Conservation (phyloP, 768 basidiomycete species). For the Leccinum boreale region DNA sequence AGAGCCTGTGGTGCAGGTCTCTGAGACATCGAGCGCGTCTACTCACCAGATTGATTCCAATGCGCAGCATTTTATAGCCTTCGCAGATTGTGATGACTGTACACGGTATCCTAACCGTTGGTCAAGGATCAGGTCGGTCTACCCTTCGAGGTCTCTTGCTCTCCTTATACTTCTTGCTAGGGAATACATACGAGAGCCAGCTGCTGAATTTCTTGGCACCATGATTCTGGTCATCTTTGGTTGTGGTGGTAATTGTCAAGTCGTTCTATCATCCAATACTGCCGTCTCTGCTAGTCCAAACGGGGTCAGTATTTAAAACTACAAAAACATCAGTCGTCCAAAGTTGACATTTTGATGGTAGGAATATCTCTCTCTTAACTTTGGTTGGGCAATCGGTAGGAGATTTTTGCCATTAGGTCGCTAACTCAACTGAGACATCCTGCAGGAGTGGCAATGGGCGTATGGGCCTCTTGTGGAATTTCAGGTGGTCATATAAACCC, state of each 20-base stretch:
- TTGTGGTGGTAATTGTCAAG: constrained; percentile 55
- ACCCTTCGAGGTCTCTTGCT: background rate
- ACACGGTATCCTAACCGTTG: constrained; percentile 47
- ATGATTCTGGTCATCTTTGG: constrained; percentile 60
- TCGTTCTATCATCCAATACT: constrained; percentile 44
- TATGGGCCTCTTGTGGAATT: constrained; percentile 63
- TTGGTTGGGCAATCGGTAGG: constrained; percentile 33
- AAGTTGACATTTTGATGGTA: constrained; percentile 11
- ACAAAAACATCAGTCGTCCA: background rate
- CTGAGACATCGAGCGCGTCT: constrained; percentile 19
- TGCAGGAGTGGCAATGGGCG: constrained; percentile 57
- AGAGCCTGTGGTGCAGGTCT: constrained; percentile 14
- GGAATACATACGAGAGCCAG: constrained; percentile 50
- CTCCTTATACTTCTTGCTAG: constrained; percentile 26
- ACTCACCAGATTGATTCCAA: constrained; percentile 4
- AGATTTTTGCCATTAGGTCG: background rate
- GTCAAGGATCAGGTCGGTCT: constrained; percentile 49
- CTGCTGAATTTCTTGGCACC: constrained; percentile 62
- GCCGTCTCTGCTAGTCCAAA: constrained; percentile 44
- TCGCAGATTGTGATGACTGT: constrained; percentile 34
- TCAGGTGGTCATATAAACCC: constrained; percentile 79
- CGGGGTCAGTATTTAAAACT: constrained; percentile 45
- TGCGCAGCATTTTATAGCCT: constrained; percentile 5
- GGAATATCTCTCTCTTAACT: constrained; percentile 23
- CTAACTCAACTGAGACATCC: background rate